Base-by-base conservation (phyloP, 805 yeast genomes). In the Barnettozyma siamensis region DNA sequence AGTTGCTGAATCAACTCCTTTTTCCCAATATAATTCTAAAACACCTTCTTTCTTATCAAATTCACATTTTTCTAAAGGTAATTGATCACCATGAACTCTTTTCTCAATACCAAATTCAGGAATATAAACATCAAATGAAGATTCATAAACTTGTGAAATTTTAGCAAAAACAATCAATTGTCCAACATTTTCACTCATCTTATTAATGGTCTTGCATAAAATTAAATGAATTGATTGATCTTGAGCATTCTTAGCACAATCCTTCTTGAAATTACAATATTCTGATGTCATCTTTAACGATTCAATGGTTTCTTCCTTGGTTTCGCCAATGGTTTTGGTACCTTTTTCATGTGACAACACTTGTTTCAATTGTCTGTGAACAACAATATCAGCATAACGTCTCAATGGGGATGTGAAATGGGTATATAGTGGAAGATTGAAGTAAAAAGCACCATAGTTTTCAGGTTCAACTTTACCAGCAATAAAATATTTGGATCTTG, bases 91-190 rank as follows among this genome's bases (percentile, higher is more conserved):
- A 57, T 93, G 99, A 18, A 89, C 96, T 55, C 97, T 74, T 63
- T 89, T 89, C 59, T 89, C 97, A 53, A 89, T 84, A 33, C 97
- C 97, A 65, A 88, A 83, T 50, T 88, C 96, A 2, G 96, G 96
- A 47, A 89, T 70, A 50, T 84, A 77, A 3, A 89, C 91, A 61
- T 93, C 99, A 65, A 93, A 93, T 2, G 98, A 87, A 1, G 96
- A 86, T 63, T 93, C 98, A 60, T 91, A 89, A 9, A 91, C 97
- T 61, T 88, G 96, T 20, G 88, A 65, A 15, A 91, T 93, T 13
- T 88, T 78, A 13, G 95, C 97, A 76, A 81, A 79, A 31, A 88
- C 79, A 48, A 91, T 70, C 38, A 88, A 60, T 60, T 88, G 96
- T 2, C 95, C 96, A 13, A 91, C 80, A 13, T 73, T 65, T 40